Conservation (phyloP, 2,329 filamentous ascomycete genomes). For the Neophaeococcomyces aloes region DNA sequence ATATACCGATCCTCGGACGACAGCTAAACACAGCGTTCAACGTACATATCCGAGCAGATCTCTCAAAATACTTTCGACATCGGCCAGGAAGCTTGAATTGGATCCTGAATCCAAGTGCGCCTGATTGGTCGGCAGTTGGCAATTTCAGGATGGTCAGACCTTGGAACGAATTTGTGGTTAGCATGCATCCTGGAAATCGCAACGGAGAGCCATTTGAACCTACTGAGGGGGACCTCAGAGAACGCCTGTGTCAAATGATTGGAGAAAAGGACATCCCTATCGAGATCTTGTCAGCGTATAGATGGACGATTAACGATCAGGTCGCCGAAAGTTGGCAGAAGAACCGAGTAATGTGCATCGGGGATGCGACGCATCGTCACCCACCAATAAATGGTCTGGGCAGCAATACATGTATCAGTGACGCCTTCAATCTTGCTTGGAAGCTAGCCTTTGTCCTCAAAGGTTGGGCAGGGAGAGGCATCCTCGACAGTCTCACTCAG, state of each 20-base stretch:
- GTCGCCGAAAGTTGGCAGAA: not conserved
- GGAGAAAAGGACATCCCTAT: not conserved
- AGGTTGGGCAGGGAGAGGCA: slow-evolving; percentile 26
- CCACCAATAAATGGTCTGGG: slow-evolving; percentile 30
- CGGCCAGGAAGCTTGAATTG: slow-evolving; percentile 1
- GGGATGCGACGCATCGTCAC: slow-evolving; percentile 13
- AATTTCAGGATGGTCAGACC: slow-evolving; percentile 1
- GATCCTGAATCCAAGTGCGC: slow-evolving; percentile 2
- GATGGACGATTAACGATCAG: slow-evolving; percentile 5
- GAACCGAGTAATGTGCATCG: slow-evolving; percentile 1
- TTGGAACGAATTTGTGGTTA: slow-evolving; percentile 5
- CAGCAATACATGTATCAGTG: slow-evolving; percentile 30
- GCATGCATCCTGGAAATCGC: not conserved
- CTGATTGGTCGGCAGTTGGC: slow-evolving; percentile 1
- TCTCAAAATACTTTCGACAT: not conserved
- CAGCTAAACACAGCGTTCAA: no score
- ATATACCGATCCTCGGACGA: no score
- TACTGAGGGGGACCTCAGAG: not conserved
- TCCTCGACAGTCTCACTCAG: not conserved
- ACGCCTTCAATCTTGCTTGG: slow-evolving; percentile 39
- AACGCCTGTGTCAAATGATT: slow-evolving; percentile 1
- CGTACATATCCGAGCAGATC: slow-evolving; percentile 2
- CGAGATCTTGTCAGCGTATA: slow-evolving; percentile 1
- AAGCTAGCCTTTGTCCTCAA: slow-evolving; percentile 41
- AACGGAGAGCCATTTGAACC: not conserved